Evolutionary conservation across 2,329 filamentous ascomycete genomes (phyloP), one percentile per base, ranked within the genome.

Genomic region (Microthyrium microscopicum): DNA sequence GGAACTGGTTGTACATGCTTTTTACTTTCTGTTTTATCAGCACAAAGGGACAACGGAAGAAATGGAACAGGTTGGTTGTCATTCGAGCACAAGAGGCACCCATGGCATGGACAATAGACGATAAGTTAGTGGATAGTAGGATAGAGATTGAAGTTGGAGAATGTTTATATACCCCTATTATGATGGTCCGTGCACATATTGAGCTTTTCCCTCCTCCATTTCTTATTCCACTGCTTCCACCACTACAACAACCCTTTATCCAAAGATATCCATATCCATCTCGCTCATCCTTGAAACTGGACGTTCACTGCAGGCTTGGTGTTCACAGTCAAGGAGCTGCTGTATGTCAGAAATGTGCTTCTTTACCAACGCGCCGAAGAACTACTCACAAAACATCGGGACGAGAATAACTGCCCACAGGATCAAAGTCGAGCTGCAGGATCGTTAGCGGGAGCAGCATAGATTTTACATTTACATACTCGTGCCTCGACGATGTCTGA

Each of bases 341-440:
- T 3, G 16, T 9, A n/a, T 6, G 12, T 39, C 27, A 39, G 33
- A 16, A 29, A 29, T 29, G 26, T 16, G 5, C 12, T 7, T 9
- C 7, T 3, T 11, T 24, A 7, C 8, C 4, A 20, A 5, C 5
- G n/a, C 13, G 6, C 20, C 8, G 8, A 21, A 33, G 26, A 18
- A 9, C 17, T 17, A 52, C 53, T 50, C 40, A 55, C 54, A 57
- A 57, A 5, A 57, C 45, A 33, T 59, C 55, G 29, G 56, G 56
- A 18, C 56, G 46, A 12, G 55, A 48, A 38, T 58, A 59, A 35
- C 54, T 56, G 32, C 55, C 55, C 18, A 58, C 55, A 1, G 53
- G 49, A 38, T 59, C 56, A 36, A 59, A 58, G 39, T 58, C 55
- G 40, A 58, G 52, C 55, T 57, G 41, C 6, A 26, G n/a, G 13